These are phyloP conservation scores for Massarina eburnea DNA, from an alignment of 2,329 filamentous ascomycete species.

Conservation along the genomic window DNA sequence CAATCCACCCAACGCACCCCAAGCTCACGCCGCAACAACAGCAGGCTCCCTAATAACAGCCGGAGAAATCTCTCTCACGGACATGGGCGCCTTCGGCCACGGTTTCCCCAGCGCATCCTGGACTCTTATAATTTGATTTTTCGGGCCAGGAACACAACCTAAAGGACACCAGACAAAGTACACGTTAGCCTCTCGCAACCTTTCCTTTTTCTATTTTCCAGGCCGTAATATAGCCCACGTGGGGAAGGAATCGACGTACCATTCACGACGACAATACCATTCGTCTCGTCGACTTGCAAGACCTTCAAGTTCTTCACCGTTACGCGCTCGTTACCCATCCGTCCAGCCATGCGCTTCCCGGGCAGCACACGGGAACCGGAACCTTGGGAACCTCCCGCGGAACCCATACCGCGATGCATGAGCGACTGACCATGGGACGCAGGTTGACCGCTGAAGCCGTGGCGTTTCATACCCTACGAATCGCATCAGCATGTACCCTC, in stretches of 20 bases:
- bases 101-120: slow-evolving; percentile 91
- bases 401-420: slow-evolving; percentile 91
- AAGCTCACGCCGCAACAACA: too few relatives aligned
- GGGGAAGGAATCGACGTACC: slow-evolving; percentile 52
- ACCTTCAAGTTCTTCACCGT: slow-evolving; percentile 92
- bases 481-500: not conserved
- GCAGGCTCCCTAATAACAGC: too few relatives aligned
- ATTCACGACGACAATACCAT: slow-evolving; percentile 85
- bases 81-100: slow-evolving; percentile 59
- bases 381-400: slow-evolving; percentile 84
- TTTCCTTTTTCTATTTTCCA: not conserved
- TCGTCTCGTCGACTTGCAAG: slow-evolving; percentile 80
- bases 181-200: not conserved
- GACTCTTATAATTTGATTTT: slow-evolving; percentile 79
- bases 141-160: slow-evolving; percentile 81
- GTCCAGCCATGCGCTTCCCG: slow-evolving; percentile 96
- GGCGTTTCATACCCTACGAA: slow-evolving; percentile 82
- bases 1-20: too few relatives aligned
- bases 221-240: not conserved
- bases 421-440: slow-evolving; percentile 94
- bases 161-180: not conserved
- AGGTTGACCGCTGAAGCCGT: slow-evolving; percentile 85
- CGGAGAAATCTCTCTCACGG: slow-evolving; percentile 21
- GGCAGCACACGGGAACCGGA: slow-evolving; percentile 89
- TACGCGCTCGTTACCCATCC: slow-evolving; percentile 87